These are phyloP conservation scores for Russula virescens DNA, from an alignment of 768 basidiomycete genomes.

Conservation along the genomic window DNA sequence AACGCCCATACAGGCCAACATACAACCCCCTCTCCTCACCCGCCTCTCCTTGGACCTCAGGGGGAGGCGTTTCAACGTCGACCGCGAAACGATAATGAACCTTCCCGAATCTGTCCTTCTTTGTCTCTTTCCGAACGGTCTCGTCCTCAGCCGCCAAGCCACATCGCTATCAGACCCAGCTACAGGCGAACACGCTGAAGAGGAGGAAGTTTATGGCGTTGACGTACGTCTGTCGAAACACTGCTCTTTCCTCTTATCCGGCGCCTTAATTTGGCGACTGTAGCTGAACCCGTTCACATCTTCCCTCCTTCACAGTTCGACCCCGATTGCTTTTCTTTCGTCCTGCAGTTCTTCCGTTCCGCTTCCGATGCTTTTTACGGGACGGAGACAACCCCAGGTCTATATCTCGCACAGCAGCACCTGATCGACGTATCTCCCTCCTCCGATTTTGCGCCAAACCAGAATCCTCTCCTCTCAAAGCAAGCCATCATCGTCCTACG, in stretches of 20 bases:
- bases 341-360: constrained; percentile 85
- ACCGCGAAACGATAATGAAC: constrained; percentile 97
- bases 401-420: constrained; percentile 74
- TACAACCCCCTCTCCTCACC: constrained; percentile 84
- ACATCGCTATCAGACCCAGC: constrained; percentile 67
- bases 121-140: constrained; percentile 95
- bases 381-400: constrained; percentile 60
- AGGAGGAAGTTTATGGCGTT: constrained; percentile 91
- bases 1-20: constrained; percentile 56
- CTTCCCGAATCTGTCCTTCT: constrained; percentile 94
- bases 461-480: constrained; percentile 90
- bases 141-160: constrained; percentile 86
- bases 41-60: constrained; percentile 89
- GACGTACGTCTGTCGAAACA: constrained; percentile 60
- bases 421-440: constrained; percentile 59
- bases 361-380: constrained; percentile 93
- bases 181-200: constrained; percentile 67
- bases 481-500: constrained; percentile 98
- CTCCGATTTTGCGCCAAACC: constrained; percentile 54
- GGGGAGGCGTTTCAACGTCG: constrained; percentile 86
- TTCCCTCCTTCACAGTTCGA: constrained; percentile 63
- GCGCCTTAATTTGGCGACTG: constrained; percentile 13
- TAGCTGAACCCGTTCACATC: constrained; percentile 19
- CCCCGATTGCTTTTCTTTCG: constrained; percentile 92
- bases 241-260: constrained; percentile 13